A percentile compares a stretch with the other conserved stretches of the same genome.
phyloP scores from a whole-genome alignment of 2,329 filamentous ascomycete species.

The Trichophyton benhamiae region DNA sequence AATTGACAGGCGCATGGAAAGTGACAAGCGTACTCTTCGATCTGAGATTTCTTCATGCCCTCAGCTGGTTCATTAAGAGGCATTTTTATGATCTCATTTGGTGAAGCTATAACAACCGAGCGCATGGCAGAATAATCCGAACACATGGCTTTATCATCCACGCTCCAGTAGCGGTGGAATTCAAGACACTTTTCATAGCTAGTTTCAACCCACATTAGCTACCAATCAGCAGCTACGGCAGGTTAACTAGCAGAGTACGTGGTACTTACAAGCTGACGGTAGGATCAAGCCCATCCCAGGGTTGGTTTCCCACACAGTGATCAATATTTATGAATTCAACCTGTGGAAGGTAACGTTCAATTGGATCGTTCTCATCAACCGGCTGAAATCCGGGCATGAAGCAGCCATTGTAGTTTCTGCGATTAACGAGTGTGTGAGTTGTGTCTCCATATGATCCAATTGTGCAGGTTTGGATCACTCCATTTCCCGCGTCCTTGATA shows the following conservation, averaged over 20 bases:
- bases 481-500: slow-evolving; percentile 44
- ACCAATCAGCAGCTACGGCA: slow-evolving; percentile 11
- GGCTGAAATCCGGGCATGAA: slow-evolving; percentile 68
- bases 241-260: slow-evolving; percentile 13
- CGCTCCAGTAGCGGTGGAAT: slow-evolving; percentile 91
- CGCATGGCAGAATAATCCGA: slow-evolving; percentile 79
- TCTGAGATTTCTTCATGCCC: slow-evolving; percentile 77
- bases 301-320: slow-evolving; percentile 91
- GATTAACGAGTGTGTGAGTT: slow-evolving; percentile 71
- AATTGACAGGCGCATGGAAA: background rate
- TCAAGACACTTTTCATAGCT: slow-evolving; percentile 73
- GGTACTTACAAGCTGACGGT: slow-evolving; percentile 40
- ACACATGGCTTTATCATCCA: slow-evolving; percentile 79
- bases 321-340: slow-evolving; percentile 67
- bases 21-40: slow-evolving; percentile 57
- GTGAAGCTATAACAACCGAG: slow-evolving; percentile 73
- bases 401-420: slow-evolving; percentile 51
- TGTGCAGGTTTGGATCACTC: slow-evolving; percentile 56
- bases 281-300: slow-evolving; percentile 66
- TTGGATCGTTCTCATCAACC: slow-evolving; percentile 34
- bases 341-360: slow-evolving; percentile 41
- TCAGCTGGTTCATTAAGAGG: slow-evolving; percentile 86
- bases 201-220: background rate
- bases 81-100: slow-evolving; percentile 81
- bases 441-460: slow-evolving; percentile 83